Evolutionary conservation across 2,329 filamentous ascomycete species (phyloP), one percentile per base, ranked within the genome.

Genomic region (Dryadomyces sulphureus): DNA sequence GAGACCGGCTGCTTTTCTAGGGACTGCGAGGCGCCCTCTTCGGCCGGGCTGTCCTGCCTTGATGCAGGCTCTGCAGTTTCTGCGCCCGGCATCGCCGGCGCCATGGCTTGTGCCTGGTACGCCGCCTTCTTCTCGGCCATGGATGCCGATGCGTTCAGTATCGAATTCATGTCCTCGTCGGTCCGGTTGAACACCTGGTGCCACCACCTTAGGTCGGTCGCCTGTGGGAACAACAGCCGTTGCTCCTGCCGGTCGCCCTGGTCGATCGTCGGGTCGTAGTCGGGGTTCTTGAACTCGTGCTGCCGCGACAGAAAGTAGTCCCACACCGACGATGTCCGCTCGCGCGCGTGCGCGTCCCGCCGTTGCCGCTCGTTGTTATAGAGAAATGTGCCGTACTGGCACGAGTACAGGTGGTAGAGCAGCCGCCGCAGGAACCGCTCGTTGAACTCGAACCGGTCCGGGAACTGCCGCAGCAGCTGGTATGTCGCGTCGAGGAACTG

Each of bases 401-500:
- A 94, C 0, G 90, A 90, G 59, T 96, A 90, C 1, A 94, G 73
- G 60, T 98, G 92, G 59, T 96, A 98, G 2, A 96, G 70, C 3
- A 98, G 68, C 19, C 92, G 79, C 22, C 87, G 76, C 7, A 98
- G 67, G 61, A 98, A 96, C 5, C 90, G 79, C 60, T 96, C 92
- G 54, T 94, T 96, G 64, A 88, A 98, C 60, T 98, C 90, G 58
- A 98, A 98, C 0, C 89, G 81, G 7, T 78, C 84, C 0, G 88
- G 88, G 55, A 90, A 71, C 59, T 96, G 92, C 50, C 84, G 73
- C 21, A 94, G 66, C 24, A 98, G 70, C 60, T 98, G 92, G 59
- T 92, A 96, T 1, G 86, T 87, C 34, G 87, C 88, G 58, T 94
- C 92, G 9, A 98, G 74, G 62, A 96, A 98, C 59, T 98, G 92